Percentiles rank a stretch among this genome's conserved stretches.
phyloP scores from a whole-genome alignment of 176 grass and related monocot genomes.

The Juncus inflexus region DNA sequence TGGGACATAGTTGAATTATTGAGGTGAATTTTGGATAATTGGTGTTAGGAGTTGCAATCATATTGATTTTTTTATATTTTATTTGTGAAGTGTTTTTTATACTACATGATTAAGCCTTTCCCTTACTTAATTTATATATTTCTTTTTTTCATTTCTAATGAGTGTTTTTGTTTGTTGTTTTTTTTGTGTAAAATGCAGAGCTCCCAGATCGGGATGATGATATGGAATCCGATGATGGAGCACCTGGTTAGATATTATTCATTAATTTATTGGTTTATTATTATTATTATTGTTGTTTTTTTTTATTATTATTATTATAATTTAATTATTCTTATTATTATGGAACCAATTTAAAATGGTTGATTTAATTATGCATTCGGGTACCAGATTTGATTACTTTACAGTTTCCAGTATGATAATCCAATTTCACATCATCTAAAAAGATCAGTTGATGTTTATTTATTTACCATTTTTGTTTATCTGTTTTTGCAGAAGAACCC shows the following conservation, averaged over 20 bases:
- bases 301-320: not conserved
- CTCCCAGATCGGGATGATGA: constrained; percentile 30
- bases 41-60: not conserved
- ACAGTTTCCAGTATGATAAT: not conserved
- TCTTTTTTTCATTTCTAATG: not conserved
- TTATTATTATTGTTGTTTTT: not conserved
- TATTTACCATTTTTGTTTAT: constrained; percentile 10
- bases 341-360: not conserved
- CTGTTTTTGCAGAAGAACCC: constrained; percentile 17
- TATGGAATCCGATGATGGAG: constrained; percentile 17
- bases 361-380: not conserved
- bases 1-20: too few relatives aligned
- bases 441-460: not conserved
- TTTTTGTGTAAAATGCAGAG: constrained; percentile 21
- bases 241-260: constrained; percentile 5
- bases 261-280: too few relatives aligned
- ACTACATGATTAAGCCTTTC: not conserved
- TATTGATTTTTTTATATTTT: not conserved
- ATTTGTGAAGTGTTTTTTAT: not conserved
- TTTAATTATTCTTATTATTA: not conserved
- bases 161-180: not conserved
- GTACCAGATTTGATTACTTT: not conserved
- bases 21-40: not conserved
- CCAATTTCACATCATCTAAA: constrained; percentile 5
- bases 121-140: not conserved